Base-by-base conservation (phyloP, 306 rosid genomes). In the Fagus crenata region DNA sequence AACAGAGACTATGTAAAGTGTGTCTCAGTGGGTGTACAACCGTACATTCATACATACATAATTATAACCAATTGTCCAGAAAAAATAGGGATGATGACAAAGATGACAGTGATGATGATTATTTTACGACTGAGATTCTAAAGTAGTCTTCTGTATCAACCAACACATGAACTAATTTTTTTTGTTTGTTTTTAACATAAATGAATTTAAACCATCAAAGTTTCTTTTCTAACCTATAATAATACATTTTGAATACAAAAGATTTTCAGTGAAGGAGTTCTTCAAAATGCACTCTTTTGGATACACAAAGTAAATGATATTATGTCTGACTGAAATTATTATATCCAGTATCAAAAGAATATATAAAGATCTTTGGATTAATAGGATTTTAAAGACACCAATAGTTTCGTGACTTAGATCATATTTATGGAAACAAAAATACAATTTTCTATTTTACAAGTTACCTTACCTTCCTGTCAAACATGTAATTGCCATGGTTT, bases 401-500 rank as follows among this genome's bases (percentile, higher is more conserved):
- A 71, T 35, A 17, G 33, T 18, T 65, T 7, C 53, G n/a, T 60
- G 61, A 59, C 43, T 36, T 54, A 15, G 32, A 69, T 28, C 36
- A 32, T 18, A 36, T 67, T 17, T 17, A 3, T 2, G 39, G 35
- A 77, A 67, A 32, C 22, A 67, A 67, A 61, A 56, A 67, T 28
- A 73, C 32, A 33, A 53, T 31, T 46, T 55, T 15, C 11, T 9
- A 54, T 63, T 13, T 36, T 33, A 3, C 41, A 63, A 39, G 69
- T 14, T 31, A 33, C 53, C 81, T 89, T 88, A 95, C 98, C 98
- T 95, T 95, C 78, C 67, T 72, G 76, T 95, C 97, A 79, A 89
- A 83, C 31, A 95, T 87, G 90, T 84, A 90, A 43, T 84, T 82
- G 64, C 98, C 97, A 32, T 92, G 90, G 80, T 95, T 95, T 77